Evolutionary conservation across 106 monocot genomes (phyloP).

Genomic region (Narthecium ossifragum): DNA sequence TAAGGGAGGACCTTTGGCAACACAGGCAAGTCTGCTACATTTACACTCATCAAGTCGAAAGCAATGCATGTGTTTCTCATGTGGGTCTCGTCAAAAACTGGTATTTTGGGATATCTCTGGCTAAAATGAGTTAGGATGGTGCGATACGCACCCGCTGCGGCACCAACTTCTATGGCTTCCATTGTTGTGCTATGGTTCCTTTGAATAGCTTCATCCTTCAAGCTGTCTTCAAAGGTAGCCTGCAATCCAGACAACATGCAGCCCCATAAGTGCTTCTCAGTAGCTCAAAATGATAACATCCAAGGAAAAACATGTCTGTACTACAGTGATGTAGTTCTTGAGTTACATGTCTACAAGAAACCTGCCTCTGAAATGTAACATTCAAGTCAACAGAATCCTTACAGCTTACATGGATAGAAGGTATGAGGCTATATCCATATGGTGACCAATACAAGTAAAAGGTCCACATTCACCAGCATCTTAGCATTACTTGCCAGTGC

Average conservation of each 20-base stretch:
- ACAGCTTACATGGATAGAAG: no score
- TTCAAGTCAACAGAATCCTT: no score
- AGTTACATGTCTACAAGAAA: no score
- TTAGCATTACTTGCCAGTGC: not conserved
- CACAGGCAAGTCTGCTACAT: constrained; percentile 63
- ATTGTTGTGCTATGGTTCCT: constrained; percentile 96
- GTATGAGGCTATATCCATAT: no score
- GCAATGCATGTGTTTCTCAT: constrained; percentile 87
- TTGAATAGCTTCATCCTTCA: constrained; percentile 79
- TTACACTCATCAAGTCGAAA: constrained; percentile 95
- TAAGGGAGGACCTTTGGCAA: constrained; percentile 76
- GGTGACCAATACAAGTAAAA: no score
- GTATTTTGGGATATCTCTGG: constrained; percentile 95
- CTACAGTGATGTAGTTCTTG: no score
- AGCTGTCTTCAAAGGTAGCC: constrained; percentile 95
- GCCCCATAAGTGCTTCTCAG: no score
- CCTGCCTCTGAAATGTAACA: no score
- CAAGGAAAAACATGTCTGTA: no score
- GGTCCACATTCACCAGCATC: no score
- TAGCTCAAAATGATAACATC: no score
- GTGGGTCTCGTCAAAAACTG: constrained; percentile 74
- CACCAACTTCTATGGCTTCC: constrained; percentile 77
- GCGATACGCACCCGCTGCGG: constrained; percentile 64
- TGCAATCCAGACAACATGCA: constrained; percentile 16
- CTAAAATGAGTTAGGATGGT: constrained; percentile 91